Conservation (phyloP, 257 asterid genomes). For the Vinca minor region DNA sequence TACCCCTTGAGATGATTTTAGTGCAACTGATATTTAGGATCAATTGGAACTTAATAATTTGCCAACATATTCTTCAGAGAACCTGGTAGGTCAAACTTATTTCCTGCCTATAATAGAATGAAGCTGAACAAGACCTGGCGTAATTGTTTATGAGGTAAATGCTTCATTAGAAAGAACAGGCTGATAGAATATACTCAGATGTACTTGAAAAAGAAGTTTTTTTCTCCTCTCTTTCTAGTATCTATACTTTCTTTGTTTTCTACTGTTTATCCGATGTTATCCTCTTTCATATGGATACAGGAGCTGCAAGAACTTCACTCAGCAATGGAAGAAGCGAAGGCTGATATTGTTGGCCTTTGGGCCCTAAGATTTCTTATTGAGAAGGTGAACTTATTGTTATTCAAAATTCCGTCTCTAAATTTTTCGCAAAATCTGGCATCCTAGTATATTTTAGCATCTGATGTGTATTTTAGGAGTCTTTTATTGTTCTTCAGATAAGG, state of each 20-base stretch:
- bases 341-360: conserved; percentile 98
- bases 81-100: not conserved
- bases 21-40: not conserved
- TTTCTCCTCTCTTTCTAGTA: not conserved
- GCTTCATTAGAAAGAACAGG: not conserved
- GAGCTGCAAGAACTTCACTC: conserved; percentile 97
- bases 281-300: conserved; percentile 26
- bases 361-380: conserved; percentile 72
- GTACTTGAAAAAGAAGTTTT: not conserved
- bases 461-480: not conserved
- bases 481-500: not conserved
- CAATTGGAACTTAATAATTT: not conserved
- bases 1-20: too few relatives aligned
- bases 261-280: not conserved
- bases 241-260: not conserved
- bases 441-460: not conserved
- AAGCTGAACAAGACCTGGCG: not conserved
- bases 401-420: not conserved
- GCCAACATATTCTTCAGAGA: not conserved
- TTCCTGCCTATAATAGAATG: not conserved
- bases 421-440: too few relatives aligned
- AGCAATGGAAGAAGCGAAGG: conserved; percentile 94
- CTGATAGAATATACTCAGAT: not conserved
- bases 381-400: conserved; percentile 35
- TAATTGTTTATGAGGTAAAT: not conserved